Conservation (phyloP, 176 grass and related monocot genomes). For the Carex cristatella region DNA sequence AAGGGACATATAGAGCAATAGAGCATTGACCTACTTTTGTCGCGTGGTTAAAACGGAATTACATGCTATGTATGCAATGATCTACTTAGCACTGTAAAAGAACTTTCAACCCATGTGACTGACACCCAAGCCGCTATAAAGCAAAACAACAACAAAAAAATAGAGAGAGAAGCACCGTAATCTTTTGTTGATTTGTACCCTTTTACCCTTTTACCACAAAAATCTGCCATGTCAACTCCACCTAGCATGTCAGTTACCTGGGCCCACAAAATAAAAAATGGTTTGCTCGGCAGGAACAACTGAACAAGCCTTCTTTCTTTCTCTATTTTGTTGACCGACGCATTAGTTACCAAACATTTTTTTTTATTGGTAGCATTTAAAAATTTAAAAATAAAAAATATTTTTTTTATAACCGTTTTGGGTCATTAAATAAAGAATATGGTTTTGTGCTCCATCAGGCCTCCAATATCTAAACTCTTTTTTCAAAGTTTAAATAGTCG, state of each 20-base stretch:
- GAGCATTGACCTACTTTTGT: constrained; percentile 19
- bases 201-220: background rate
- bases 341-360: no score
- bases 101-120: constrained; percentile 13
- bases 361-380: no score
- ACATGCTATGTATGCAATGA: background rate
- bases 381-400: no score
- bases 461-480: no score
- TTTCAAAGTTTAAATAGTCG: no score
- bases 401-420: no score
- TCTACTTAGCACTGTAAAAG: constrained; percentile 16
- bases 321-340: background rate
- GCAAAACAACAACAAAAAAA: background rate
- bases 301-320: background rate
- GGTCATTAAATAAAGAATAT: no score
- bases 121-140: background rate
- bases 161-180: background rate
- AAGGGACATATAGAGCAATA: background rate
- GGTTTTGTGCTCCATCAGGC: no score
- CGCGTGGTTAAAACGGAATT: background rate
- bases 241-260: background rate
- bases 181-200: constrained; percentile 1
- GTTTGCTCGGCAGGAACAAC: background rate
- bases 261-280: background rate
- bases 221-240: constrained; percentile 14